Evolutionary conservation across 345 rosid genomes (phyloP), one percentile per base, ranked within the genome.

Genomic region (Murraya paniculata): DNA sequence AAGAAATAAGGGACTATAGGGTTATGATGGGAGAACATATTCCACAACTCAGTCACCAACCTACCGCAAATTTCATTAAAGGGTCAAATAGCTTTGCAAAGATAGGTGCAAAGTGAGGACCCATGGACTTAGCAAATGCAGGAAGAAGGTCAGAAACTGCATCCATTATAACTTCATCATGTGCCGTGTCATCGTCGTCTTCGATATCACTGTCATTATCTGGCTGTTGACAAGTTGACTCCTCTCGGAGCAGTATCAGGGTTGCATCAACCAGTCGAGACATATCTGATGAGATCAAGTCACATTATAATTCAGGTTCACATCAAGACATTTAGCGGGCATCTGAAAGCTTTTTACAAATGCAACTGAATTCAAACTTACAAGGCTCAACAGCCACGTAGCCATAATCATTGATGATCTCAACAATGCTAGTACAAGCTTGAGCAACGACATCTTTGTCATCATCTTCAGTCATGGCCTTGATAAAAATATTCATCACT

Each of bases 361-460:
- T 28, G 30, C 62, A 73, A 75, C 77, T 25, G 68, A 59, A 79
- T 64, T 70, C 45, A 71, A 45, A 89, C 98, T 83, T 85, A 97
- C 99, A 97, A 80, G 93, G 91, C 84, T 97, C 97, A 79, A 97
- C 64, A 67, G 90, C 93, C 73, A 81, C 21, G 22, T 83, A 94
- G 59, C 99, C 94, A 89, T 86, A 94, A 77, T 94, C 99, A 82
- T 93, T 92, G 80, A 88, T 79, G 71, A 94, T 94, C 77, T 94
- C 98, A 60, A 92, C 97, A 76, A 90, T 73, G 78, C 93, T 90
- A 86, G 87, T 89, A 87, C 98, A 97, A 85, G 94, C 96, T 85
- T 94, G 91, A 76, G 98, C 97, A 77, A 97, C 99, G 61, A 94
- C 98, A 86, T 93, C 98, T 88, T 92, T 97, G 88, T 97, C 98